A percentile compares a stretch with the other conserved stretches of the same genome.
Conservation (phyloP, 2,329 filamentous ascomycete genomes). For the Cladophialophora yegresii region DNA sequence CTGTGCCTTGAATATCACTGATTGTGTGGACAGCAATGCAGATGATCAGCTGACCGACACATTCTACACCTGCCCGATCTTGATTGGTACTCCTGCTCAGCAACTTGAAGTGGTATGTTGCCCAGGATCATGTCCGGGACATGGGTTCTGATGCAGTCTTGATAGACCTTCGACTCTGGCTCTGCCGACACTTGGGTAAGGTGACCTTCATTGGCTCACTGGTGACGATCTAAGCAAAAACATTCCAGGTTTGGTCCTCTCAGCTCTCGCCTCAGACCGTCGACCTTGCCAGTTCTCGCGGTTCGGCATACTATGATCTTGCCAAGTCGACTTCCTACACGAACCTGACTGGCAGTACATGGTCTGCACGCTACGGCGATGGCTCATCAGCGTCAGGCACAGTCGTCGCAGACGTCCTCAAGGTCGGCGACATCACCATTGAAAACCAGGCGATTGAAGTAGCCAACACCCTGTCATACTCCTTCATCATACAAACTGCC, state of each 20-base stretch:
- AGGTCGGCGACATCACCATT: constrained; percentile 63
- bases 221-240: constrained; percentile 22
- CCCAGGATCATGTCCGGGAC: background rate
- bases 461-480: constrained; percentile 59
- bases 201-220: constrained; percentile 11
- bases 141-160: background rate
- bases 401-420: constrained; percentile 65
- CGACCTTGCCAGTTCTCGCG: constrained; percentile 40
- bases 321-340: constrained; percentile 64
- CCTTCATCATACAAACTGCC: constrained; percentile 59
- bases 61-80: constrained; percentile 64
- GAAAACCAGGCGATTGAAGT: constrained; percentile 66
- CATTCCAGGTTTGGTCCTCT: constrained; percentile 57
- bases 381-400: constrained; percentile 65
- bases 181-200: constrained; percentile 67
- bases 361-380: constrained; percentile 70
- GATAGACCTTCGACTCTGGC: constrained; percentile 67
- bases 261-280: constrained; percentile 46
- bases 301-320: constrained; percentile 62
- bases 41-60: constrained; percentile 69
- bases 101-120: constrained; percentile 47
- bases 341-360: constrained; percentile 52
- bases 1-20: background rate
- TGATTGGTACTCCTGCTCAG: constrained; percentile 67
- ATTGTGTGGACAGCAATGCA: constrained; percentile 49